Base-by-base conservation (phyloP, 2,329 filamentous ascomycete species). In the Epichloe sibirici region DNA sequence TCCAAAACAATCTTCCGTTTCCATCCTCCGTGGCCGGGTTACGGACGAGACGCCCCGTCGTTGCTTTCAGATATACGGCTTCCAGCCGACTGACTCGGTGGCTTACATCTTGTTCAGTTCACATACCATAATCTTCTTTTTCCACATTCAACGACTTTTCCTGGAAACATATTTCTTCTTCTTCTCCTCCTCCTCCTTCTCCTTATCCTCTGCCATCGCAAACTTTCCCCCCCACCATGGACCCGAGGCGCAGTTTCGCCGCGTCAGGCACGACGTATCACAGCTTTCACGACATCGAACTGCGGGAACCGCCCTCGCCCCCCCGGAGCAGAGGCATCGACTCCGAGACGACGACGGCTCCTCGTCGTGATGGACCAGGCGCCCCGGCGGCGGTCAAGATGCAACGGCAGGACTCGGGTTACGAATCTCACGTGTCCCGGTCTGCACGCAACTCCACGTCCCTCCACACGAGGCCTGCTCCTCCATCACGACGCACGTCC, bases 351-450 rank as follows among this genome's bases (percentile, higher is more conserved):
- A 31, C 28, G 28, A 31, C 28, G 28, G 8, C 28, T 11, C 8
- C 28, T 31, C 28, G 28, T 31, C 9, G 28, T 31, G 28, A 31
- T 31, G 28, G 28, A 31, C 28, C 28, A 31, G 28, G 9, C 28
- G 28, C 28, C 28, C 68, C 68, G 1, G 60, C 63, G 12, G 62
- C 69, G 0, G 58, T 62, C 47, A 69, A 67, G 52, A 79, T 81
- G 69, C 71, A 72, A 48, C 72, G 78, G 13, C 76, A 79, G 55
- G 78, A 82, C 60, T 81, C 78, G 0, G 78, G 78, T 37, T 81
- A 82, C 58, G 77, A 77, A 59, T 81, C 78, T 3, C 69, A 72
- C 45, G 64, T 66, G 8, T 58, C 62, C 17, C 62, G 63, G 7
- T 69, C 72, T 2, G 35, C 43, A 35, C 67, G 65, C 8, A 63